Conservation (phyloP, 495 filamentous ascomycete genomes). For the Acidiella bohemica region DNA sequence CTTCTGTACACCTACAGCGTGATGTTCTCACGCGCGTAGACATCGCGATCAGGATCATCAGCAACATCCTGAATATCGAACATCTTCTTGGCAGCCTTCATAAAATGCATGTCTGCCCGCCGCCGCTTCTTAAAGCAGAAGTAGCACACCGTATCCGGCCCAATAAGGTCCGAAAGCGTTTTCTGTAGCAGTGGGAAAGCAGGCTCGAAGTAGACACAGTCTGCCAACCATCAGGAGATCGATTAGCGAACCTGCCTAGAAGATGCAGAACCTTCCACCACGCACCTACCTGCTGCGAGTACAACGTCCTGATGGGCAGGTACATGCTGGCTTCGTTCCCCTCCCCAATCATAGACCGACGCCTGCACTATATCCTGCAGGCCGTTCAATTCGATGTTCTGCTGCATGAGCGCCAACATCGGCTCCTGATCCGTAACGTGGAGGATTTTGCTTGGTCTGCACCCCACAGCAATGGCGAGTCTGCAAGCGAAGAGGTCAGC, state of each 20-base stretch:
- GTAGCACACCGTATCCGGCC: slow-evolving; percentile 51
- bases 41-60: slow-evolving; percentile 31
- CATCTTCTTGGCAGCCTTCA: slow-evolving; percentile 34
- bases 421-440: slow-evolving; percentile 74
- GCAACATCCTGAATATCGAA: slow-evolving; percentile 32
- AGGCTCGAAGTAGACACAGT: slow-evolving; percentile 95
- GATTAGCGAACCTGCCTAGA: no score
- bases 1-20: slow-evolving; percentile 28
- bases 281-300: slow-evolving; percentile 48
- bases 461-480: slow-evolving; percentile 50
- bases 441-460: slow-evolving; percentile 34
- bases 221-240: slow-evolving; percentile 26
- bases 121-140: slow-evolving; percentile 93
- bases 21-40: slow-evolving; percentile 34
- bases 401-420: slow-evolving; percentile 69
- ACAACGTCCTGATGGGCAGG: slow-evolving; percentile 57
- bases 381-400: slow-evolving; percentile 69
- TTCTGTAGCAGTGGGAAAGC: slow-evolving; percentile 74
- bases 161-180: slow-evolving; percentile 47
- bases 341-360: slow-evolving; percentile 63
- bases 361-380: slow-evolving; percentile 48
- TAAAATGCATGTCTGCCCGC: slow-evolving; percentile 37
- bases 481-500: slow-evolving; percentile 29
- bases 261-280: neutral
- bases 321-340: slow-evolving; percentile 33